Evolutionary conservation across 2,329 filamentous ascomycete genomes (phyloP).

Genomic region (Clarireedia homoeocarpa): DNA sequence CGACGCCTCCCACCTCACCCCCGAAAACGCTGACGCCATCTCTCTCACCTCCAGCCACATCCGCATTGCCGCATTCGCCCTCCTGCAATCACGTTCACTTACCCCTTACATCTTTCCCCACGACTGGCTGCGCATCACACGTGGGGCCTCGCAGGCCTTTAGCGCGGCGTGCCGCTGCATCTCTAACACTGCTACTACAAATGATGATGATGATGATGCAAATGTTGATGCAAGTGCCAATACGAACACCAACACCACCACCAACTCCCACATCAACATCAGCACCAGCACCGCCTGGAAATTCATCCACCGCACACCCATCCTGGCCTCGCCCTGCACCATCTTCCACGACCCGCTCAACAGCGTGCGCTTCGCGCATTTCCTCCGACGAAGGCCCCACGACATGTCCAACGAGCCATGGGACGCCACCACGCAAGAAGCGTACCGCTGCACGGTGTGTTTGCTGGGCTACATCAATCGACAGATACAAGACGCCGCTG

Average conservation of each 20-base stretch:
- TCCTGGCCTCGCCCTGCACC: background rate
- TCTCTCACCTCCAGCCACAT: slow-evolving; percentile 15
- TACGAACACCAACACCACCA: no score
- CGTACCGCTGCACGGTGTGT: slow-evolving; percentile 4
- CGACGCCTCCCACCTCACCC: slow-evolving; percentile 11
- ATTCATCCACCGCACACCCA: slow-evolving; percentile 2
- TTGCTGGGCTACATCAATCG: slow-evolving; percentile 9
- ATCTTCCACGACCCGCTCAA: background rate
- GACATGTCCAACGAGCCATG: slow-evolving; percentile 12
- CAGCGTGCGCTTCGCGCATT: no score
- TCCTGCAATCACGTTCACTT: slow-evolving; percentile 12
- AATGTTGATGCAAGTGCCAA: no score
- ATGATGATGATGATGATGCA: no score
- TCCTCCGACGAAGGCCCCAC: background rate
- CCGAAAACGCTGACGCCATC: slow-evolving; percentile 16
- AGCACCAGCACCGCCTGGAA: slow-evolving; percentile 1
- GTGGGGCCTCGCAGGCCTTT: slow-evolving; percentile 9
- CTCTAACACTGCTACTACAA: no score
- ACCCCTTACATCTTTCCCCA: slow-evolving; percentile 15
- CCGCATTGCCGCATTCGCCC: slow-evolving; percentile 15
- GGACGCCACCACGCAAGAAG: slow-evolving; percentile 11
- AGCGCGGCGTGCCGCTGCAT: background rate
- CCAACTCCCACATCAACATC: background rate
- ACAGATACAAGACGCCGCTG: slow-evolving; percentile 1
- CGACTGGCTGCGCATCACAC: slow-evolving; percentile 16